These are phyloP conservation scores for Xylaria arbuscula DNA, from an alignment of 2,329 filamentous ascomycete genomes.

Conservation along the genomic window DNA sequence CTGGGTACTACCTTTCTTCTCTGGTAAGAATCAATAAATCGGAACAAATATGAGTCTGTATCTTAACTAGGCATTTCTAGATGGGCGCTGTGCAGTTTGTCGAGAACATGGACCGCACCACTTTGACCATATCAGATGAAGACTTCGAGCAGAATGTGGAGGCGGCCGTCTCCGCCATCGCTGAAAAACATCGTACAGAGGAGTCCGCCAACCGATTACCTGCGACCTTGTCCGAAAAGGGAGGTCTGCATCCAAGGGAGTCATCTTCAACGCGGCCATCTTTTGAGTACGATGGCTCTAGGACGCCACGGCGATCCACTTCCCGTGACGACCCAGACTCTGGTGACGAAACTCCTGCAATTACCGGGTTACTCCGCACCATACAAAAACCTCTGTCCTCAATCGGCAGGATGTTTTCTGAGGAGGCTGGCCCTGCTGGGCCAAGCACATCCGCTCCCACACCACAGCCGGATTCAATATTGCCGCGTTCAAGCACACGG, in stretches of 20 bases:
- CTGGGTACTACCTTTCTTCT: conserved; percentile 97
- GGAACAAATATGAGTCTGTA: conserved; percentile 4
- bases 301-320: conserved; percentile 64
- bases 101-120: conserved; percentile 94
- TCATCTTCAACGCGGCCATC: conserved; percentile 61
- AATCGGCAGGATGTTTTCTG: conserved; percentile 94
- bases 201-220: conserved; percentile 59
- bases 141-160: conserved; percentile 98
- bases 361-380: conserved; percentile 84
- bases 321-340: conserved; percentile 64
- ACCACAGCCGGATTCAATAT: conserved; percentile 53
- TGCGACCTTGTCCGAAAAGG: conserved; percentile 59
- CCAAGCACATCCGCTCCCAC: conserved; percentile 54
- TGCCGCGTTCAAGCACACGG: conserved; percentile 46
- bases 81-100: conserved; percentile 97
- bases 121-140: conserved; percentile 90
- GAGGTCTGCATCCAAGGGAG: conserved; percentile 50
- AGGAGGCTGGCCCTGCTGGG: conserved; percentile 62
- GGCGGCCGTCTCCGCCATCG: conserved; percentile 92
- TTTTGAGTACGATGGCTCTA: conserved; percentile 54
- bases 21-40: conserved; percentile 65
- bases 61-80: conserved; percentile 51
- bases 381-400: conserved; percentile 92
- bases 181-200: conserved; percentile 79
- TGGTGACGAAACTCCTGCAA: conserved; percentile 80